Evolutionary conservation across 768 basidiomycete species (phyloP).

Genomic region (Mycena polygramma): DNA sequence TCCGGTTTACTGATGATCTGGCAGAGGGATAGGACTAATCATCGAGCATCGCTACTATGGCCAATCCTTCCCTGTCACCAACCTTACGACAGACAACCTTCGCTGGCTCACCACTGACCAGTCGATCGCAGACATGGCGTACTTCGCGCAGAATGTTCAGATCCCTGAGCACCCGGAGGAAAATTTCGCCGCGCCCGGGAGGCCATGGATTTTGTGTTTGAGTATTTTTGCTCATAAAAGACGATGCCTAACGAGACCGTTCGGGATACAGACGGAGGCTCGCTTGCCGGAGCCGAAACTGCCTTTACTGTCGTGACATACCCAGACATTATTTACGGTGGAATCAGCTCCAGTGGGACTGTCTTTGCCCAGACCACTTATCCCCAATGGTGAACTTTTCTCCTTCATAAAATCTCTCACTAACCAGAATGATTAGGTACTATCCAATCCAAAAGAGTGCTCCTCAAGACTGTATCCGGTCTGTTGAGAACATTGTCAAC

Average conservation of each 20-base stretch:
- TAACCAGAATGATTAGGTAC: slow-evolving; percentile 24
- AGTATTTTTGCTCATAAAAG: background rate
- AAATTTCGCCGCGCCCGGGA: slow-evolving; percentile 27
- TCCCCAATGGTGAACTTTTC: slow-evolving; percentile 25
- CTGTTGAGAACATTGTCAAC: slow-evolving; percentile 30
- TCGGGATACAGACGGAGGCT: slow-evolving; percentile 26
- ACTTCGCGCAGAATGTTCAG: slow-evolving; percentile 25
- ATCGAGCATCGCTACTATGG: slow-evolving; percentile 34
- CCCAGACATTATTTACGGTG: slow-evolving; percentile 30
- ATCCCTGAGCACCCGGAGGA: slow-evolving; percentile 30
- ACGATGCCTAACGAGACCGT: background rate
- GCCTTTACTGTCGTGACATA: slow-evolving; percentile 26
- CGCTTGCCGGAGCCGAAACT: slow-evolving; percentile 29
- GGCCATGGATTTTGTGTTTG: slow-evolving; percentile 32
- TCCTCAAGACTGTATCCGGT: slow-evolving; percentile 28
- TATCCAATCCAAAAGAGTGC: slow-evolving; percentile 32
- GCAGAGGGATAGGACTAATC: slow-evolving; percentile 30
- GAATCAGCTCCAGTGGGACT: slow-evolving; percentile 31
- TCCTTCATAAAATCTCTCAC: background rate
- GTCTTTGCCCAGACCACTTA: slow-evolving; percentile 24
- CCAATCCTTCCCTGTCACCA: slow-evolving; percentile 26
- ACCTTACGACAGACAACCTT: slow-evolving; percentile 31
- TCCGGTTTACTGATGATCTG: background rate
- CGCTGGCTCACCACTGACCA: slow-evolving; percentile 33
- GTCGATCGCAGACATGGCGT: slow-evolving; percentile 33